These are phyloP conservation scores for Phylloporus sp. DNA, from an alignment of 1,284 basidiomycete species.

Conservation along the genomic window DNA sequence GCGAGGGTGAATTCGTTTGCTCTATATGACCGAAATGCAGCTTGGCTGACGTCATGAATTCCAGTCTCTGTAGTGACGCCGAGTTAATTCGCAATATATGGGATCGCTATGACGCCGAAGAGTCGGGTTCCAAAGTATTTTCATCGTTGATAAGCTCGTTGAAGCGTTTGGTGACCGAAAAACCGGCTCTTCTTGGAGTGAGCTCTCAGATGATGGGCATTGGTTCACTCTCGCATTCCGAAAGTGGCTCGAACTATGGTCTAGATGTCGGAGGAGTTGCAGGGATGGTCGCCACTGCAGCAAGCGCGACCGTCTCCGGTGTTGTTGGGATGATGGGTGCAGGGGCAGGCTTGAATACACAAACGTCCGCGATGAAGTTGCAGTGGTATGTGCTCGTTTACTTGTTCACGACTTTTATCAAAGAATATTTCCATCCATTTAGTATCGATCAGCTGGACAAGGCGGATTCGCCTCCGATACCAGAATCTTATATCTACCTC, in stretches of 20 bases:
- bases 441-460: constrained; percentile 98
- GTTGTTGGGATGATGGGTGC: constrained; percentile 76
- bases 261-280: constrained; percentile 78
- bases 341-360: constrained; percentile 72
- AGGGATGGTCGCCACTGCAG: constrained; percentile 84
- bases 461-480: constrained; percentile 90
- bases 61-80: constrained; percentile 82
- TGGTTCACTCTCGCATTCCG: constrained; percentile 58
- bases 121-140: constrained; percentile 74
- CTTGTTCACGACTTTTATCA: background rate
- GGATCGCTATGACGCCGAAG: constrained; percentile 79
- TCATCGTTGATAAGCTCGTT: constrained; percentile 82
- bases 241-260: constrained; percentile 52
- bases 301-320: constrained; percentile 79
- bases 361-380: constrained; percentile 81
- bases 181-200: constrained; percentile 83
- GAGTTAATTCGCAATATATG: constrained; percentile 84
- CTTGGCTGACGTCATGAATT: constrained; percentile 15
- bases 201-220: constrained; percentile 82
- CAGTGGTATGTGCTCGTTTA: constrained; percentile 68
- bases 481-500: constrained; percentile 92
- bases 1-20: constrained; percentile 64
- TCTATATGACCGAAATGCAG: background rate
- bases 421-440: constrained; percentile 14
- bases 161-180: constrained; percentile 87